Evolutionary conservation across 805 yeast genomes (phyloP).

Genomic region (Candida insectorum): DNA sequence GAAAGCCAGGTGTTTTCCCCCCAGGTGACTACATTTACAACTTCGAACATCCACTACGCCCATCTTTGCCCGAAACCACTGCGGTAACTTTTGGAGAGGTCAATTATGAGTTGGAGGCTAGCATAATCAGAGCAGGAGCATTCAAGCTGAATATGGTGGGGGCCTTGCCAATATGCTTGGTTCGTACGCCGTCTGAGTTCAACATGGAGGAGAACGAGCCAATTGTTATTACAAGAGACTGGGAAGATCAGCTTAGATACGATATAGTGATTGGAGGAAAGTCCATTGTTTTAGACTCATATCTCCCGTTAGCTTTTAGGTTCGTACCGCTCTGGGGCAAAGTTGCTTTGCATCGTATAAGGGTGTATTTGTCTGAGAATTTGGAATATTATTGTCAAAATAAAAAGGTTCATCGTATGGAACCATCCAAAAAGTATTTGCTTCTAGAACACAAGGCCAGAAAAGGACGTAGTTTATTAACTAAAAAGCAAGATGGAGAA

Average conservation of each 20-base stretch:
- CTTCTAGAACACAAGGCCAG: slow-evolving; percentile 76
- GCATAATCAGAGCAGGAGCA: slow-evolving; percentile 74
- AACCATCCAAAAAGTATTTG: slow-evolving; percentile 79
- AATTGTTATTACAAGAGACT: slow-evolving; percentile 80
- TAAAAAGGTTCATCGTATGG: slow-evolving; percentile 86
- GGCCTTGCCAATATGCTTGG: slow-evolving; percentile 56
- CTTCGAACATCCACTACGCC: slow-evolving; percentile 84
- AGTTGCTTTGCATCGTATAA: slow-evolving; percentile 77
- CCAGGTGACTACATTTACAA: slow-evolving; percentile 93
- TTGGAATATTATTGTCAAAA: slow-evolving; percentile 84
- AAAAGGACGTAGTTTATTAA: slow-evolving; percentile 44
- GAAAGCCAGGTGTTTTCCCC: slow-evolving; percentile 43
- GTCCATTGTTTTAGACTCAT: slow-evolving; percentile 78
- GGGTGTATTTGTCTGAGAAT: slow-evolving; percentile 85
- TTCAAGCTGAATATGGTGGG: slow-evolving; percentile 77
- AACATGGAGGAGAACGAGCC: slow-evolving; percentile 91
- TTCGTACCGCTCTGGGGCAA: slow-evolving; percentile 81
- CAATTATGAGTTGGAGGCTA: slow-evolving; percentile 63
- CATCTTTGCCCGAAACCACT: slow-evolving; percentile 78
- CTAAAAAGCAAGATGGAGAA: slow-evolving; percentile 31
- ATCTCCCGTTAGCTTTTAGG: slow-evolving; percentile 78
- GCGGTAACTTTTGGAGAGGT: slow-evolving; percentile 81
- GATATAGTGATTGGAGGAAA: slow-evolving; percentile 91
- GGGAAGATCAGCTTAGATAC: slow-evolving; percentile 91
- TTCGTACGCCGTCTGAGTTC: slow-evolving; percentile 73